These are phyloP conservation scores for Neofusicoccum ribis DNA, from an alignment of 2,329 filamentous ascomycete species.

Conservation along the genomic window DNA sequence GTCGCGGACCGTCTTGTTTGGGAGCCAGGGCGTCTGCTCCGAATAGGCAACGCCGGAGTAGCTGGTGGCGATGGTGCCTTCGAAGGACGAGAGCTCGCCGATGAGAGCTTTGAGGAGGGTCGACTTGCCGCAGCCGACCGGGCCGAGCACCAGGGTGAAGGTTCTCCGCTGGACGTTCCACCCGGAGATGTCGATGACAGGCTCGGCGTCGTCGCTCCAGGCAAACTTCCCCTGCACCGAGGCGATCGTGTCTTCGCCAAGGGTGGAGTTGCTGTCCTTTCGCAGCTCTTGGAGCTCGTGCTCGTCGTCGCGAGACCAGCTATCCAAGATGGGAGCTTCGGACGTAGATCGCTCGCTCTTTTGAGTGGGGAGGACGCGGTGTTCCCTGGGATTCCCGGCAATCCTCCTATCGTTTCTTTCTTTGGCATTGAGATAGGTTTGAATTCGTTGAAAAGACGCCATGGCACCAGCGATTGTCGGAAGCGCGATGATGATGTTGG, in stretches of 20 bases:
- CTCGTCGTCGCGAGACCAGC: background rate
- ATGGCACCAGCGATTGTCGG: background rate
- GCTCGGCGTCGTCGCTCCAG: background rate
- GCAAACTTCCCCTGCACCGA: background rate
- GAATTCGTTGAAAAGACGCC: background rate
- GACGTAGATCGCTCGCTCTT: background rate
- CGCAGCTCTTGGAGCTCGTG: background rate
- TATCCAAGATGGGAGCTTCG: background rate
- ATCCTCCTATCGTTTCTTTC: background rate
- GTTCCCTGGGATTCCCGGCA: background rate
- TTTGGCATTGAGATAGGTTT: background rate
- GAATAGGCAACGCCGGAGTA: slow-evolving; percentile 38
- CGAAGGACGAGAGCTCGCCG: slow-evolving; percentile 36
- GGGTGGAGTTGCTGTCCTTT: background rate
- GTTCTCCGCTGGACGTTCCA: background rate
- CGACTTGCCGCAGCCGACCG: slow-evolving; percentile 34
- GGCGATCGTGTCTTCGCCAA: background rate
- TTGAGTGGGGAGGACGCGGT: background rate
- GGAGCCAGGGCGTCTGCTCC: slow-evolving; percentile 41
- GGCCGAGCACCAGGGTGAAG: slow-evolving; percentile 27
- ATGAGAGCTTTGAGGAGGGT: slow-evolving; percentile 44
- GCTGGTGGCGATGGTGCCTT: slow-evolving; percentile 33
- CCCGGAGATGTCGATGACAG: background rate
- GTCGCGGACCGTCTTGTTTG: slow-evolving; percentile 38
- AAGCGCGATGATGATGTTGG: background rate